phyloP scores from a whole-genome alignment of 1,139 yeast genomes.

The Saccharomyces hybrid region DNA sequence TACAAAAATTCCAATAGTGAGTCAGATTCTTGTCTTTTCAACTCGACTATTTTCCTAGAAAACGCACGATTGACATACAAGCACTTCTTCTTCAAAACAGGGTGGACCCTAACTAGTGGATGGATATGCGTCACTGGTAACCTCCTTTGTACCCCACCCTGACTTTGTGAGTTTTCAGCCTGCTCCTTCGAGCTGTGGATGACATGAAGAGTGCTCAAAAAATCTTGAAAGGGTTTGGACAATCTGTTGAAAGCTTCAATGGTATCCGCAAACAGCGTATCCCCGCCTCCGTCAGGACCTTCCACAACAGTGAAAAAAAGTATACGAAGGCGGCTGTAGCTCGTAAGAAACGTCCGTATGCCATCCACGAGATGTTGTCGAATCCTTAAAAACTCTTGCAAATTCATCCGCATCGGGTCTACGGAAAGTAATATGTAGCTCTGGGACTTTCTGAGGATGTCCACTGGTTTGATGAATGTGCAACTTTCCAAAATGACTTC shows the following conservation, averaged over 20 bases:
- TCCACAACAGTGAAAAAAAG: slow-evolving; percentile 52
- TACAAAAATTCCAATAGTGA: slow-evolving; percentile 47
- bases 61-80: slow-evolving; percentile 56
- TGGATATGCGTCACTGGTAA: slow-evolving; percentile 52
- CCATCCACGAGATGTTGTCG: slow-evolving; percentile 41
- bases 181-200: slow-evolving; percentile 65
- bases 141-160: slow-evolving; percentile 59
- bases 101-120: slow-evolving; percentile 62
- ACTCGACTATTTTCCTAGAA: slow-evolving; percentile 54
- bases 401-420: slow-evolving; percentile 39
- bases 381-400: slow-evolving; percentile 34
- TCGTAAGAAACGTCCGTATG: slow-evolving; percentile 70
- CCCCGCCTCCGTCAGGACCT: slow-evolving; percentile 65
- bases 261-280: slow-evolving; percentile 60
- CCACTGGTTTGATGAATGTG: slow-evolving; percentile 74
- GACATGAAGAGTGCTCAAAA: slow-evolving; percentile 51
- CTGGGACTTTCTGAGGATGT: slow-evolving; percentile 51
- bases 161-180: slow-evolving; percentile 46
- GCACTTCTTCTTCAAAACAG: slow-evolving; percentile 56
- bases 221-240: slow-evolving; percentile 51
- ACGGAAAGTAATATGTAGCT: slow-evolving; percentile 56
- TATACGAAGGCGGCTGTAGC: slow-evolving; percentile 60
- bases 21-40: slow-evolving; percentile 58
- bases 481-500: slow-evolving; percentile 56
- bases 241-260: slow-evolving; percentile 62